Evolutionary conservation across 1,139 yeast species (phyloP).

Genomic region (Blastobotrys serpentis): DNA sequence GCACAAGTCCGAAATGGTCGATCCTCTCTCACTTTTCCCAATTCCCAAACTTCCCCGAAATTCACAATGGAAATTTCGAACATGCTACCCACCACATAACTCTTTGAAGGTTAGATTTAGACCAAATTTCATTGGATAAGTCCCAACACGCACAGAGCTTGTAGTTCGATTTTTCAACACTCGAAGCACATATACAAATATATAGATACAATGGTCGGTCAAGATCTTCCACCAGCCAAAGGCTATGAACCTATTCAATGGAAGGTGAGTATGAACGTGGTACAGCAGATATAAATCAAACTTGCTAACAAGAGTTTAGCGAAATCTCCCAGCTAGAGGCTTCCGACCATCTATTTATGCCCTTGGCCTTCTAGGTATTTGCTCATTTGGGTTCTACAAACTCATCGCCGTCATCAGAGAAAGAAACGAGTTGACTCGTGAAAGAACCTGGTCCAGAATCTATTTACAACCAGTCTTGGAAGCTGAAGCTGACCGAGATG

Average conservation of each 20-base stretch:
- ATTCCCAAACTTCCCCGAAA: too few species aligned
- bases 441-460: conserved; percentile 75
- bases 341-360: conserved; percentile 75
- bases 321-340: conserved; percentile 82
- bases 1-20: too few species aligned
- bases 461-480: conserved; percentile 69
- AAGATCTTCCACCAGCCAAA: conserved; percentile 85
- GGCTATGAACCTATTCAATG: conserved; percentile 88
- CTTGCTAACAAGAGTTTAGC: conserved; percentile 33
- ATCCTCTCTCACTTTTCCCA: too few species aligned
- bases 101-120: background rate
- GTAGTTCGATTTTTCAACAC: conserved; percentile 3
- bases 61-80: too few species aligned
- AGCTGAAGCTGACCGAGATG: conserved; percentile 81
- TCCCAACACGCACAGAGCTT: conserved; percentile 1
- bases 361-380: conserved; percentile 59
- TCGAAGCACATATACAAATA: conserved; percentile 3
- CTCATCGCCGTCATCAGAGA: conserved; percentile 69
- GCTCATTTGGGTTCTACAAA: conserved; percentile 72
- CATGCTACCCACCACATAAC: background rate
- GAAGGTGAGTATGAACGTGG: conserved; percentile 46
- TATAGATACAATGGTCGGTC: conserved; percentile 38
- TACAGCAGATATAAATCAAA: background rate
- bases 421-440: conserved; percentile 71
- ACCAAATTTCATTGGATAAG: conserved; percentile 3